Evolutionary conservation across 2,329 filamentous ascomycete species (phyloP).

Genomic region (Penicillium sp.): DNA sequence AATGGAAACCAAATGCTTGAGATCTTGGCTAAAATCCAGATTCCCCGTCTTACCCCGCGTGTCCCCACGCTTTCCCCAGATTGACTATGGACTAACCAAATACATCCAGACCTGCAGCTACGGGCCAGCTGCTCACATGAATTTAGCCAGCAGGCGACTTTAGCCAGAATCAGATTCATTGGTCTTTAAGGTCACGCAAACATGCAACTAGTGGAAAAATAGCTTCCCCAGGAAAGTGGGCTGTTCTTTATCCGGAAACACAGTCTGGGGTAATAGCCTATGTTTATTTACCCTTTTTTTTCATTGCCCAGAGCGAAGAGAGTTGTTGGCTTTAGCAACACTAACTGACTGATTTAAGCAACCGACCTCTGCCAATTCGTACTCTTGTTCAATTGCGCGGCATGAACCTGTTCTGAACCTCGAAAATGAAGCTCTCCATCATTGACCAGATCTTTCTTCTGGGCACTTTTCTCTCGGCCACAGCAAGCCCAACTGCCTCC

Average conservation of each 20-base stretch:
- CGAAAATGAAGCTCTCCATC: not conserved
- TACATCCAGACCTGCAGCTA: not conserved
- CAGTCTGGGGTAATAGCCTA: not conserved
- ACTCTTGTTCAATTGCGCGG: not conserved
- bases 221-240: not conserved
- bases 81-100: not conserved
- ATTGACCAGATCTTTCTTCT: not conserved
- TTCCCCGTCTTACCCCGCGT: not conserved
- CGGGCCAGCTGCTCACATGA: not conserved
- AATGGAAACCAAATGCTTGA: not conserved
- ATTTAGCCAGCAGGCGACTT: not conserved
- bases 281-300: not conserved
- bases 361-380: not conserved
- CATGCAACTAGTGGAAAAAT: no score
- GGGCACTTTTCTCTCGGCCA: not conserved
- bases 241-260: not conserved
- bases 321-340: not conserved
- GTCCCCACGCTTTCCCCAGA: not conserved
- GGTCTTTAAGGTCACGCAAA: no score
- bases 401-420: not conserved
- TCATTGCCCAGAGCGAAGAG: not conserved
- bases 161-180: not conserved
- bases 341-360: not conserved
- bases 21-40: not conserved
- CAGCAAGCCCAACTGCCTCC: not conserved